These are phyloP conservation scores for Penicillium parvum DNA, from an alignment of 495 filamentous ascomycete genomes.

Conservation along the genomic window DNA sequence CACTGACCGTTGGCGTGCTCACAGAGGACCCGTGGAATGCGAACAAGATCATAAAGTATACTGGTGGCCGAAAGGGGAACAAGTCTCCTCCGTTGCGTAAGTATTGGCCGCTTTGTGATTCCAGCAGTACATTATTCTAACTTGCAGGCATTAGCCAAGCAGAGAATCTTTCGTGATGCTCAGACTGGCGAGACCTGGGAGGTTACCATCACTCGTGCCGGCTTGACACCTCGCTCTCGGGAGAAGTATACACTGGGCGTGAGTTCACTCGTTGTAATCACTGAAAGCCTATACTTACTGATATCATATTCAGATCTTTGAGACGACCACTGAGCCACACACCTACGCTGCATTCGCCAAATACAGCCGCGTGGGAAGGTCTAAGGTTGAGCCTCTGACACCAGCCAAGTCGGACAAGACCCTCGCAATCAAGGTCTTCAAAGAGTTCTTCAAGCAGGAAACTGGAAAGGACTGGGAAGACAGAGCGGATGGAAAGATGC, in stretches of 20 bases:
- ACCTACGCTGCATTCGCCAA: slow-evolving; percentile 41
- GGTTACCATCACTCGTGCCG: background rate
- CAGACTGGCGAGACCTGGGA: slow-evolving; percentile 9
- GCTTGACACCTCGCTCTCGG: slow-evolving; percentile 3
- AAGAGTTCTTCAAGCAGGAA: slow-evolving; percentile 51
- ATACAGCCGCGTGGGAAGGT: slow-evolving; percentile 29
- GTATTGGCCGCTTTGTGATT: no score
- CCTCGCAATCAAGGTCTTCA: slow-evolving; percentile 44
- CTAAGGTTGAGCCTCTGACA: slow-evolving; percentile 26
- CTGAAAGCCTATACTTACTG: background rate
- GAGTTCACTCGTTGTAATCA: slow-evolving; percentile 1
- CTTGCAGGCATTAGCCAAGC: slow-evolving; percentile 2
- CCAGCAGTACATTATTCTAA: background rate
- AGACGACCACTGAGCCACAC: slow-evolving; percentile 42
- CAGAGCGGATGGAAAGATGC: slow-evolving; percentile 22
- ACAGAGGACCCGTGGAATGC: slow-evolving; percentile 9
- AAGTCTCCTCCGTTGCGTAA: background rate
- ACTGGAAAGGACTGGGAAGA: slow-evolving; percentile 54
- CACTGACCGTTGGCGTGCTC: background rate
- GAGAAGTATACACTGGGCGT: slow-evolving; percentile 32
- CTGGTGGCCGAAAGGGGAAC: background rate
- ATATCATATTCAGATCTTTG: slow-evolving; percentile 43
- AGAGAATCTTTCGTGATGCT: background rate
- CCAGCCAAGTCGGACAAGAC: slow-evolving; percentile 26
- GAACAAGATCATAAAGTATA: background rate